These are phyloP conservation scores for Streptanthus diversifolius DNA, from an alignment of 345 rosid species.

Conservation along the genomic window DNA sequence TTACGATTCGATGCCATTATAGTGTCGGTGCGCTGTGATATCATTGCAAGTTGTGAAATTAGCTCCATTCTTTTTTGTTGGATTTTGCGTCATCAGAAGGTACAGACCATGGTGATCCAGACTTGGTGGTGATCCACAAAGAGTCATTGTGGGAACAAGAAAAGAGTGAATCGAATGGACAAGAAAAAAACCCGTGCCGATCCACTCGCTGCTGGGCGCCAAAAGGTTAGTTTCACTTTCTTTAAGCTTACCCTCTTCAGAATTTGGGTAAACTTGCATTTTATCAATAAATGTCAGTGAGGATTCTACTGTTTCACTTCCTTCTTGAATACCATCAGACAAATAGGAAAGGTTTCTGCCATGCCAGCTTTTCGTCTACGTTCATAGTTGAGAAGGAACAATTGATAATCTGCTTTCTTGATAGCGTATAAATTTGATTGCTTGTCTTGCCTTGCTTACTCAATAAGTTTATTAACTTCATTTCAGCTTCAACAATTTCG, in stretches of 20 bases:
- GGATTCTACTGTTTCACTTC: background rate
- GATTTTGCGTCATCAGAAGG: constrained; percentile 19
- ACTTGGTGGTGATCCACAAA: constrained; percentile 33
- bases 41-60: background rate
- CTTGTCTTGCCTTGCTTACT: background rate
- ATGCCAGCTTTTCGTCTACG: background rate
- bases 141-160: constrained; percentile 28
- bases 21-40: constrained; percentile 28
- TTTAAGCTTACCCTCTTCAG: background rate
- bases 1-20: background rate
- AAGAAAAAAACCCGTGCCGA: constrained; percentile 86
- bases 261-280: background rate
- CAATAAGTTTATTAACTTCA: background rate
- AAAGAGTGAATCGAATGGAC: constrained; percentile 62
- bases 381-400: constrained; percentile 5
- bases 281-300: background rate
- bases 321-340: background rate
- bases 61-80: background rate
- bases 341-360: background rate
- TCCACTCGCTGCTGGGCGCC: constrained; percentile 91
- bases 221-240: constrained; percentile 50
- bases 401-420: background rate
- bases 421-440: background rate
- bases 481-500: constrained; percentile 94
- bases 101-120: constrained; percentile 39